These are phyloP conservation scores for Ehretia macrophylla DNA, from an alignment of 257 asterid genomes.

Conservation along the genomic window DNA sequence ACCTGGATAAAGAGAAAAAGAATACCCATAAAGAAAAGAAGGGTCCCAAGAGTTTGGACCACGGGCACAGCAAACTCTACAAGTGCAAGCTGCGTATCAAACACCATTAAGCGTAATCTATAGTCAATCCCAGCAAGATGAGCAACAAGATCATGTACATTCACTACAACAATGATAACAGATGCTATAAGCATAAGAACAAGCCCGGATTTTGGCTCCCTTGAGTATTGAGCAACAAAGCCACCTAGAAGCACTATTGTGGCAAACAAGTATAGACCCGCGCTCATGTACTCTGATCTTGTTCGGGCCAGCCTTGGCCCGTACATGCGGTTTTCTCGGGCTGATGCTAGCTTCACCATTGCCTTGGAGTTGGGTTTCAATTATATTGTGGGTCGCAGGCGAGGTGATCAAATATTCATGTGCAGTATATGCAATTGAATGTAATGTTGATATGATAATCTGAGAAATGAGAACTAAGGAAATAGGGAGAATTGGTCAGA, in stretches of 20 bases:
- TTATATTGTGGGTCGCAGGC: background rate
- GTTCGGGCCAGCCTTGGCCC: constrained; percentile 57
- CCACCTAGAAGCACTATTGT: constrained; percentile 63
- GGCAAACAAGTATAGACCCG: constrained; percentile 71
- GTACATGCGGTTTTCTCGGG: constrained; percentile 73
- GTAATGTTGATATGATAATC: background rate
- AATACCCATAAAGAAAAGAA: constrained; percentile 47
- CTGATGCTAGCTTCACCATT: constrained; percentile 93
- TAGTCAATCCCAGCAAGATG: constrained; percentile 76
- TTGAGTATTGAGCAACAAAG: constrained; percentile 56
- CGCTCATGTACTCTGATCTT: constrained; percentile 79
- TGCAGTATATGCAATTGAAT: background rate
- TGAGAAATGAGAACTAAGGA: background rate
- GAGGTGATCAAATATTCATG: background rate
- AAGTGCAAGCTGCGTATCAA: constrained; percentile 60
- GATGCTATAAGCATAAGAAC: constrained; percentile 52
- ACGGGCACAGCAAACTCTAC: constrained; percentile 79
- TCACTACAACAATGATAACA: constrained; percentile 34
- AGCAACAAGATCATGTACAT: constrained; percentile 74
- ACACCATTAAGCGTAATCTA: constrained; percentile 43
- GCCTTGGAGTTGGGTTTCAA: background rate
- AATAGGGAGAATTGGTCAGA: background rate
- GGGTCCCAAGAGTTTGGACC: constrained; percentile 41
- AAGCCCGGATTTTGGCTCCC: constrained; percentile 68
- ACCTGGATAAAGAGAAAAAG: constrained; percentile 78